Base-by-base conservation (phyloP, 805 yeast species). In the Phaffomyces antillensis region DNA sequence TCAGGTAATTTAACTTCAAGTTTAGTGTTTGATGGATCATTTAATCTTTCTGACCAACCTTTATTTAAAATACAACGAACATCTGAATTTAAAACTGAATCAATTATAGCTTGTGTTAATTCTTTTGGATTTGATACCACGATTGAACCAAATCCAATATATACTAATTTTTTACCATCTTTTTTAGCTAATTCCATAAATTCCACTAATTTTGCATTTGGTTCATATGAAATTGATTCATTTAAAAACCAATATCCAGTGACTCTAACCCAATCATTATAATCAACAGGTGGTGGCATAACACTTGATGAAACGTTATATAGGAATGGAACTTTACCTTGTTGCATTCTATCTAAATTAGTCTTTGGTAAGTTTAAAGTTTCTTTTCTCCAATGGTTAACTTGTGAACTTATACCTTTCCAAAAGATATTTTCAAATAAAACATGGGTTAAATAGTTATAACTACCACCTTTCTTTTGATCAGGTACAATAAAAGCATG, bases 401-500 rank as follows among this genome's bases (percentile, higher is more conserved):
- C 83, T 56, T 88, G 96, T 13, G 83, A 77, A 16, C 93, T 76
- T 3, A 86, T 88, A 3, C 96, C 97, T 58, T 82, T 81, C 98
- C 98, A 91, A 50, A 90, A 85, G 10, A 90, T 81, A 55, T 83
- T 89, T 56, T 91, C 98, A 67, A 90, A 91, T 67, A 91, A 77
- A 8, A 89, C 91, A 65, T 91, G 96, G 0, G 97, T 89, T 66
- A 91, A 70, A 58, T 87, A 86, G 60, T 91, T 91, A 65, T 91
- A 91, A 10, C 90, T 83, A 3, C 97, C 96, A 11, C 96, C 96
- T 61, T 84, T 76, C 59, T 84, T 87, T 63, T 86, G 95, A 48
- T 89, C 96, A 0, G 98, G 96, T 8, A 87, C 96, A 60, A 90
- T 79, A 52, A 91, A 89, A 0, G 98, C 97, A 69, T 91, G 97